Evolutionary conservation across 2,329 filamentous ascomycete species (phyloP).

Genomic region (Scedosporium aurantiacum): DNA sequence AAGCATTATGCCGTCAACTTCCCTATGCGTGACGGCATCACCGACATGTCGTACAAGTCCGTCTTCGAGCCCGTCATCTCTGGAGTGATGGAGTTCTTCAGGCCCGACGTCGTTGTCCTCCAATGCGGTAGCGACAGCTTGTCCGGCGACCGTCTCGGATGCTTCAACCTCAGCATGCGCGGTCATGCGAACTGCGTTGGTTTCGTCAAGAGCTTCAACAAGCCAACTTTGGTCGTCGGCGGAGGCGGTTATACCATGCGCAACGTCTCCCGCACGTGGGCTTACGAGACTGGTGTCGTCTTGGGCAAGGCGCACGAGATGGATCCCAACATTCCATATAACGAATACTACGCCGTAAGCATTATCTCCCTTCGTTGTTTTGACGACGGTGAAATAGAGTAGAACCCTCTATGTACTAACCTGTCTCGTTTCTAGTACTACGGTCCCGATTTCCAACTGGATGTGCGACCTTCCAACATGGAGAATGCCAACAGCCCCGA

Average conservation of each 20-base stretch:
- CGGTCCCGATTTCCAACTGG: conserved; percentile 78
- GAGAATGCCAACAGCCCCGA: conserved; percentile 82
- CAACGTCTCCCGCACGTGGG: conserved; percentile 95
- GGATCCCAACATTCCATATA: conserved; percentile 76
- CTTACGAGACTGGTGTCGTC: conserved; percentile 85
- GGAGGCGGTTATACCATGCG: conserved; percentile 95
- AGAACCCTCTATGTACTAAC: background rate
- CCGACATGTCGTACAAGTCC: conserved; percentile 77
- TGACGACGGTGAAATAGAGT: background rate
- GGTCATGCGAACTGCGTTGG: conserved; percentile 91
- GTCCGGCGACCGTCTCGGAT: conserved; percentile 85
- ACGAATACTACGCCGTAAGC: conserved; percentile 78
- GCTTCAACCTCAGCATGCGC: conserved; percentile 95
- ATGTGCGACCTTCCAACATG: conserved; percentile 79
- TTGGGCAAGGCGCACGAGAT: conserved; percentile 62
- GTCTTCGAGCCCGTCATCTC: conserved; percentile 88
- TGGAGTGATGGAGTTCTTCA: conserved; percentile 76
- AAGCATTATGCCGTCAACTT: conserved; percentile 90
- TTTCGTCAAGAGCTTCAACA: conserved; percentile 74
- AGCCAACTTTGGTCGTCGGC: conserved; percentile 85
- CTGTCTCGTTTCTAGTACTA: conserved; percentile 54
- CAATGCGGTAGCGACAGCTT: conserved; percentile 94
- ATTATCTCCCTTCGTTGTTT: background rate
- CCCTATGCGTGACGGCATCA: conserved; percentile 82
- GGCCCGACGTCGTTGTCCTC: conserved; percentile 82